phyloP scores from a whole-genome alignment of 2,329 filamentous ascomycete species.

The Colletotrichum cuscutae region DNA sequence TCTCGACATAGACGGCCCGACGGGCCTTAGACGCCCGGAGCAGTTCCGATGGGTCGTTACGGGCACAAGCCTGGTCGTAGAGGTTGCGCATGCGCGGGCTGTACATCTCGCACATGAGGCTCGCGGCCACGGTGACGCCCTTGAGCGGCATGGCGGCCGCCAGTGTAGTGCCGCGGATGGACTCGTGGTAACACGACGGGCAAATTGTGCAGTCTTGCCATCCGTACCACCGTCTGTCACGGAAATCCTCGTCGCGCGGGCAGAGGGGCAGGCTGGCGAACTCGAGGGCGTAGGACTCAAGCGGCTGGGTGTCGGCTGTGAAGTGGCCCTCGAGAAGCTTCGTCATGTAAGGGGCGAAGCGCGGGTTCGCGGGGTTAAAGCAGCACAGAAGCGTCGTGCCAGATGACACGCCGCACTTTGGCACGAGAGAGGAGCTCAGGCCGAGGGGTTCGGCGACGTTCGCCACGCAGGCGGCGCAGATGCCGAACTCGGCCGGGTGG shows the following conservation, averaged over 20 bases:
- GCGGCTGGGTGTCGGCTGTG: constrained; percentile 38
- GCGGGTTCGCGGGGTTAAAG: constrained; percentile 45
- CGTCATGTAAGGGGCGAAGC: constrained; percentile 38
- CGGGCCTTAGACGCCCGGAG: constrained; percentile 40
- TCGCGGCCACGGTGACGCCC: constrained; percentile 34
- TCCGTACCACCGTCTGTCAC: constrained; percentile 46
- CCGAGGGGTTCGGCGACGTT: constrained; percentile 44
- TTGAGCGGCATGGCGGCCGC: constrained; percentile 44
- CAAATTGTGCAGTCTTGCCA: constrained; percentile 49
- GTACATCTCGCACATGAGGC: constrained; percentile 50
- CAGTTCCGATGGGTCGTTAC: constrained; percentile 38
- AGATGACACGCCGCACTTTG: constrained; percentile 33
- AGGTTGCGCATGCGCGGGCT: constrained; percentile 48
- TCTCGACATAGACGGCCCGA: constrained; percentile 46
- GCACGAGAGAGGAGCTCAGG: constrained; percentile 44
- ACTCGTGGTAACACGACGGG: constrained; percentile 48
- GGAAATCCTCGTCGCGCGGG: constrained; percentile 38
- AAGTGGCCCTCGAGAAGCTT: constrained; percentile 43
- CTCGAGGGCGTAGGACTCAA: constrained; percentile 42
- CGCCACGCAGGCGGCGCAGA: constrained; percentile 50
- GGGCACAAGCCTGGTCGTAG: constrained; percentile 43
- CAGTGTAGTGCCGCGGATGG: constrained; percentile 42
- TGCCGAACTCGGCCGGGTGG: constrained; percentile 44
- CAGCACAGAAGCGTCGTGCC: constrained; percentile 43
- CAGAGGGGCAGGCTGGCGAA: constrained; percentile 45